Base-by-base conservation (phyloP, 2,329 filamentous ascomycete genomes). In the Epichloe gansuensis region DNA sequence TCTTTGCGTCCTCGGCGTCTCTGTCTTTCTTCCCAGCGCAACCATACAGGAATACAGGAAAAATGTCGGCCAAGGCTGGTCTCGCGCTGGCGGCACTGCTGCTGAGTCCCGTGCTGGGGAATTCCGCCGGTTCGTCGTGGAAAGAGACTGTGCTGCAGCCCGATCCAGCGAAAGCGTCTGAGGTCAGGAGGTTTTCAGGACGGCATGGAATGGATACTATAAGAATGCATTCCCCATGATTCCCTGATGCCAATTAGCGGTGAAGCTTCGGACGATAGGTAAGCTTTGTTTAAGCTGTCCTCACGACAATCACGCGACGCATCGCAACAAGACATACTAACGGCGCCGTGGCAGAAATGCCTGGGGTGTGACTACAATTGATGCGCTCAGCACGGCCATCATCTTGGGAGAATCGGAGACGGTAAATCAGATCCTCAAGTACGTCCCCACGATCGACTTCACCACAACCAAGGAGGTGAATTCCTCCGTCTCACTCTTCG, bases 301-400 rank as follows among this genome's bases (percentile, higher is more conserved):
- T 23, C 42, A 5, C 2, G 9, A 23, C 21, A 6, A 44, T 31
- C 28, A 31, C 28, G 28, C 28, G 8, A 31, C 28, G 28, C 11
- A 3, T 11, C 28, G 8, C 28, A 31, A 31, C 28, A 31, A 31
- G 28, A 31, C 28, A 1, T 31, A 21, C 42, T 51, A 15, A 45
- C 23, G 25, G 7, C 28, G 4, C 17, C 11, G 9, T 17, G 13
- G 44, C 54, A 91, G 87, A 57, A 91, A 91, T 63, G 84, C 81
- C 51, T 95, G 89, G 89, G 89, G 88, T 21, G 87, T 87, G 28
- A 89, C 83, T 43, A 86, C 88, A 1, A 77, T 93, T 12, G 89
- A 95, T 65, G 86, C 87, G 2, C 72, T 95, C 48, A 85, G 81
- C 54, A 94, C 89, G 0, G 88, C 88, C 7, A 72, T 91, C 46